Evolutionary conservation across 129 eudicot genomes (phyloP).

Genomic region (Deinandra increscens): DNA sequence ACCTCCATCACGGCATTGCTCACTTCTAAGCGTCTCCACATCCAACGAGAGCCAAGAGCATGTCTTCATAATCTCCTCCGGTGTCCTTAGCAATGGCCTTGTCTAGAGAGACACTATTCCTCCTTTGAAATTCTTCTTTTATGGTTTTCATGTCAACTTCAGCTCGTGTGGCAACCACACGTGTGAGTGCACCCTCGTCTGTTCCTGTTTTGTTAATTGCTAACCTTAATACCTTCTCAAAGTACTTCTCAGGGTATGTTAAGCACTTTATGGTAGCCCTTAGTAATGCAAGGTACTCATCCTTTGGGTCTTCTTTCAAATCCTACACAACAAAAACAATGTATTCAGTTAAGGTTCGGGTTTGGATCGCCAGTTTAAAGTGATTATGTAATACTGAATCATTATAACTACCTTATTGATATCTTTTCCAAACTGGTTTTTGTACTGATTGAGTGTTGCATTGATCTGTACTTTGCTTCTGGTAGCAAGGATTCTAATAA

Average conservation of each 20-base stretch:
- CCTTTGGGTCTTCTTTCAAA: slow-evolving; percentile 49
- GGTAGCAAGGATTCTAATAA: slow-evolving; percentile 73
- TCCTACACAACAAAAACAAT: slow-evolving; percentile 44
- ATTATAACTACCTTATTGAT: slow-evolving; percentile 76
- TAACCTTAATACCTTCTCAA: slow-evolving; percentile 63
- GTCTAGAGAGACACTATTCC: slow-evolving; percentile 71
- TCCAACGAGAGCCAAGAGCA: slow-evolving; percentile 72
- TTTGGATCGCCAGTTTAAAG: not conserved
- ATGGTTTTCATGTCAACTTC: slow-evolving; percentile 88
- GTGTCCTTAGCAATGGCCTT: slow-evolving; percentile 81
- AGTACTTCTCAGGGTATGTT: slow-evolving; percentile 76
- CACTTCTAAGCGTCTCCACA: slow-evolving; percentile 48
- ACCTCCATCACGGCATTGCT: too few species aligned
- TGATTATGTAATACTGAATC: not conserved
- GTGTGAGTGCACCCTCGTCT: slow-evolving; percentile 73
- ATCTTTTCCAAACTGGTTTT: slow-evolving; percentile 59
- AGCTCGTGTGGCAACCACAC: slow-evolving; percentile 80
- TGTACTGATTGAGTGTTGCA: slow-evolving; percentile 86
- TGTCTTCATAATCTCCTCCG: slow-evolving; percentile 68
- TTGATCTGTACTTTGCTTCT: slow-evolving; percentile 91
- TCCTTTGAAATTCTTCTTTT: slow-evolving; percentile 51
- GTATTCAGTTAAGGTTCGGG: not conserved
- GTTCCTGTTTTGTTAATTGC: slow-evolving; percentile 72
- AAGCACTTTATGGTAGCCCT: slow-evolving; percentile 62
- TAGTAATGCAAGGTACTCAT: slow-evolving; percentile 58